Percentiles rank a stretch among this genome's conserved stretches.
Conservation (phyloP, 2,329 filamentous ascomycete species). For the Metarhizium album region DNA sequence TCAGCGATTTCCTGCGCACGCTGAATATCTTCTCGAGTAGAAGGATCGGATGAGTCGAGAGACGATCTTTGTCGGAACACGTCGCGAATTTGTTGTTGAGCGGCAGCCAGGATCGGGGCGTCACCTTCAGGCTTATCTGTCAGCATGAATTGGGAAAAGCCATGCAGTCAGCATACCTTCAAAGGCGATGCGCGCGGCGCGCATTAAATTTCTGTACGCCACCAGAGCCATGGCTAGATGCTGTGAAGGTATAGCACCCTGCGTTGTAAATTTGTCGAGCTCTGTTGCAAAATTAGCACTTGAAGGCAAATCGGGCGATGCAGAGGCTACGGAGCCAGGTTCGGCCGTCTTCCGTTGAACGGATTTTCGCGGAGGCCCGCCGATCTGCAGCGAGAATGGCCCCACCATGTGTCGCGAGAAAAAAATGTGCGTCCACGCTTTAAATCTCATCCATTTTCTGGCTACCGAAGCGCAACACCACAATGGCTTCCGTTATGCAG, state of each 20-base stretch:
- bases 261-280: neutral
- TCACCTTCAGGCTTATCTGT: conserved; percentile 49
- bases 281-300: neutral
- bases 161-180: conserved; percentile 44
- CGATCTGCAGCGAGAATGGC: neutral
- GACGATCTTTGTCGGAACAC: conserved; percentile 60
- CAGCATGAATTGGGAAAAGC: neutral
- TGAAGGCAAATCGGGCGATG: neutral
- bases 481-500: conserved; percentile 55
- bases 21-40: conserved; percentile 53
- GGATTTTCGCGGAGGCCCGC: too few relatives aligned
- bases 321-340: conserved; percentile 12
- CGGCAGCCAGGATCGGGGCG: conserved; percentile 53
- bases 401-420: conserved; percentile 5
- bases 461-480: conserved; percentile 8
- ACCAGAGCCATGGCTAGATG: conserved; percentile 47
- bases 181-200: conserved; percentile 75
- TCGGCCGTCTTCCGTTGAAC: conserved; percentile 15
- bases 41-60: conserved; percentile 45
- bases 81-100: conserved; percentile 59
- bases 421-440: conserved; percentile 7
- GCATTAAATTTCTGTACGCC: conserved; percentile 73
- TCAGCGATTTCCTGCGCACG: conserved; percentile 75
- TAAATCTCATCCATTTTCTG: conserved; percentile 9
- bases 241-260: neutral